phyloP scores from a whole-genome alignment of 768 basidiomycete species.

The Rhodocollybia butyracea region DNA sequence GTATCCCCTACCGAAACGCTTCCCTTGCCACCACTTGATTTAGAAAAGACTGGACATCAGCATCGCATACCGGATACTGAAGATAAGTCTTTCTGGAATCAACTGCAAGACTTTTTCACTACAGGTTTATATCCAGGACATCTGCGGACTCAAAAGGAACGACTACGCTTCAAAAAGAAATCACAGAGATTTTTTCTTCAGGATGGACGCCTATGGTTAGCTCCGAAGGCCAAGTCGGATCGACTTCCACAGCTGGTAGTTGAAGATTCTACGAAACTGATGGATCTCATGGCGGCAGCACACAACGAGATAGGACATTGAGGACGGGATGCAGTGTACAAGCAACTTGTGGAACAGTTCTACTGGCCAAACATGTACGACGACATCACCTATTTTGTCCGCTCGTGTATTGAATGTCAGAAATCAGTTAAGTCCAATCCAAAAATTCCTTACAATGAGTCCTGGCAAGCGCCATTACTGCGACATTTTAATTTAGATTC shows the following conservation, averaged over 20 bases:
- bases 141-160: conserved; percentile 1
- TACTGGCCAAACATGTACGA: no score
- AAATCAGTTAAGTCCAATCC: no score
- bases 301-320: conserved; percentile 27
- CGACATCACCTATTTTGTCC: no score
- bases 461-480: no score
- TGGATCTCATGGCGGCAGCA: conserved; percentile 16
- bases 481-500: conserved; percentile 27
- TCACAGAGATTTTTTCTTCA: conserved; percentile 15
- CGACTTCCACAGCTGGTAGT: conserved; percentile 22
- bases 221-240: conserved; percentile 6
- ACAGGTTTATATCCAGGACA: background rate
- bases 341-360: no score
- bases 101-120: conserved; percentile 15
- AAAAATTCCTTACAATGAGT: no score
- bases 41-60: background rate
- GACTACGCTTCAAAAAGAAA: conserved; percentile 7
- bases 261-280: background rate
- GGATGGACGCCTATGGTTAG: conserved; percentile 15
- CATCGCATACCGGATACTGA: background rate
- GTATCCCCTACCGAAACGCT: background rate
- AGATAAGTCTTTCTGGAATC: conserved; percentile 6
- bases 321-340: no score
- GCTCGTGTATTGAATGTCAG: no score
- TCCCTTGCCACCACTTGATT: background rate